These are phyloP conservation scores for Colletotrichum limetticola DNA, from an alignment of 2,329 filamentous ascomycete genomes.

Conservation along the genomic window DNA sequence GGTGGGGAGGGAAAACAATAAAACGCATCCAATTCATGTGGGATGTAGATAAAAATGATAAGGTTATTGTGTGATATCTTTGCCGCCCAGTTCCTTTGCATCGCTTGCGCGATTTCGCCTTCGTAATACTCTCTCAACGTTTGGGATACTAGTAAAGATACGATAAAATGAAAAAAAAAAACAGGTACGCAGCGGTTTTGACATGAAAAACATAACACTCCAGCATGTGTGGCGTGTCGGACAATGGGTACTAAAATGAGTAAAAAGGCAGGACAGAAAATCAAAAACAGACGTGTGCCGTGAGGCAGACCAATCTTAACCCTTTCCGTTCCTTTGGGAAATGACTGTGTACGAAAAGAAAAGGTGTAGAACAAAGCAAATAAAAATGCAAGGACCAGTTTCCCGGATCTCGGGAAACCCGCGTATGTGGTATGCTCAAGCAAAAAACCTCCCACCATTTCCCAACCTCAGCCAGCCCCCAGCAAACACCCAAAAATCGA, in stretches of 20 bases:
- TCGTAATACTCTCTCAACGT: constrained; percentile 21
- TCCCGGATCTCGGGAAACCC: background rate
- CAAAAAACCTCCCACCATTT: constrained; percentile 27
- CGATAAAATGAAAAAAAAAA: background rate
- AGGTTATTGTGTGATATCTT: constrained; percentile 23
- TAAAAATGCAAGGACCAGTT: constrained; percentile 11
- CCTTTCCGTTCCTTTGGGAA: constrained; percentile 35
- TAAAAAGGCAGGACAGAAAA: constrained; percentile 30
- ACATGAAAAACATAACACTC: background rate
- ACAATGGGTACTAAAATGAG: background rate
- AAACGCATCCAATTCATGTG: background rate
- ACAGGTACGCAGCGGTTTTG: background rate
- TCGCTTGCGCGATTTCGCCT: constrained; percentile 26
- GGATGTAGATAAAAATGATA: background rate
- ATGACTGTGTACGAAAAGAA: constrained; percentile 34
- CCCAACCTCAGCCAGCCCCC: background rate
- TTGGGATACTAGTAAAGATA: constrained; percentile 14
- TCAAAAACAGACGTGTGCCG: constrained; percentile 44
- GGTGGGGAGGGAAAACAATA: background rate
- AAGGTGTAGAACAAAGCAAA: constrained; percentile 7
- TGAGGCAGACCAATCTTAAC: constrained; percentile 49
- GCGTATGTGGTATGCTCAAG: constrained; percentile 13
- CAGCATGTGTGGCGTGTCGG: background rate
- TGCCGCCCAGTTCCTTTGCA: constrained; percentile 18
- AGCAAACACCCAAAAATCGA: constrained; percentile 18